phyloP scores from a whole-genome alignment of 2,329 filamentous ascomycete genomes.

The Xylaria sp. region DNA sequence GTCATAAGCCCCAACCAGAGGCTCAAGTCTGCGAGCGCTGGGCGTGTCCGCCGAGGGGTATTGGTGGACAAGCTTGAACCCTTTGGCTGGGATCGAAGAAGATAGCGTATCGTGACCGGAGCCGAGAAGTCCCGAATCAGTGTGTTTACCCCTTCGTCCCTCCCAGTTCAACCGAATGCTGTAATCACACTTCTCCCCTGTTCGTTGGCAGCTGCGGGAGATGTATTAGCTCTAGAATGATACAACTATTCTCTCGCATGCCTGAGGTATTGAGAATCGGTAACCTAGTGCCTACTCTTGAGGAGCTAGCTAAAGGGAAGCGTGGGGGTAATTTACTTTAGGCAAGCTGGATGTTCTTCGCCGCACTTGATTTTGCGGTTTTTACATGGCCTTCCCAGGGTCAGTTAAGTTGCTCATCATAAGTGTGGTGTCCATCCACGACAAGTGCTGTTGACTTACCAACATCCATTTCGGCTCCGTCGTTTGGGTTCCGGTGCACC shows the following conservation, averaged over 20 bases:
- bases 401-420: constrained; percentile 32
- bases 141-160: constrained; percentile 71
- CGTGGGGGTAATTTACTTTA: constrained; percentile 59
- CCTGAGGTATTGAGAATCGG: constrained; percentile 11
- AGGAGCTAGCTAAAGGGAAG: constrained; percentile 20
- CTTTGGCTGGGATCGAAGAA: constrained; percentile 45
- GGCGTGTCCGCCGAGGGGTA: constrained; percentile 44
- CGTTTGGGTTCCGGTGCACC: constrained; percentile 57
- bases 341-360: constrained; percentile 77
- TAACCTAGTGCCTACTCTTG: constrained; percentile 16
- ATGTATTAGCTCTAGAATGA: constrained; percentile 34
- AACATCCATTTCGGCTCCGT: constrained; percentile 58
- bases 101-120: constrained; percentile 44
- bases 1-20: constrained; percentile 41
- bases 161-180: constrained; percentile 85
- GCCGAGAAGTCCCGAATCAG: constrained; percentile 51
- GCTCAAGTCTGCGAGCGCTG: constrained; percentile 47
- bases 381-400: constrained; percentile 75
- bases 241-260: constrained; percentile 4
- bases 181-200: constrained; percentile 81
- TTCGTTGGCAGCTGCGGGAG: constrained; percentile 67
- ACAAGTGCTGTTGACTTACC: constrained; percentile 47
- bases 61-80: constrained; percentile 52
- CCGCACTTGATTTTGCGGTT: constrained; percentile 83
- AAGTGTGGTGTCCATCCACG: constrained; percentile 18